A percentile compares a stretch with the other conserved stretches of the same genome.
Conservation (phyloP, 148 eudicot species). For the Polygonum aviculare region DNA sequence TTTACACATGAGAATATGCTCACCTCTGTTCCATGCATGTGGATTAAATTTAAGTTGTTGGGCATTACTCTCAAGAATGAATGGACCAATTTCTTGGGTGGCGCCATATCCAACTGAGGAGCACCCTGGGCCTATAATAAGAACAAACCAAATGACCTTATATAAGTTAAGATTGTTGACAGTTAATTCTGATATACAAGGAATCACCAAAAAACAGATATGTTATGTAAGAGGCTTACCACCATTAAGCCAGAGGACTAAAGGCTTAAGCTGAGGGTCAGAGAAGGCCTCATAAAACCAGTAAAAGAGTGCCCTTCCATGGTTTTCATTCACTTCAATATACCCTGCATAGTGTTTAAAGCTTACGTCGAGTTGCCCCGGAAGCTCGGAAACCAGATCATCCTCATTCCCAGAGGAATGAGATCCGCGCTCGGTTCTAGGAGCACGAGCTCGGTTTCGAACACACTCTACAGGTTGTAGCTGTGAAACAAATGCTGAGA, state of each 20-base stretch:
- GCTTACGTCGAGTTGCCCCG: constrained; percentile 58
- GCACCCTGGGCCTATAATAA: constrained; percentile 75
- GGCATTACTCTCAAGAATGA: constrained; percentile 44
- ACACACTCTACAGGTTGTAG: neutral
- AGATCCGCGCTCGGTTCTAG: constrained; percentile 14
- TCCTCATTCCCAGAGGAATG: constrained; percentile 16
- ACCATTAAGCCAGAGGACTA: constrained; percentile 87
- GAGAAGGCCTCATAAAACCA: constrained; percentile 78
- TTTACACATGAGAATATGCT: neutral
- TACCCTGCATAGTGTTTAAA: constrained; percentile 72
- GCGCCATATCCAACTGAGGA: constrained; percentile 98
- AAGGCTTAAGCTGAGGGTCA: constrained; percentile 48
- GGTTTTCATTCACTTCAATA: constrained; percentile 40
- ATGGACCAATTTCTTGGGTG: constrained; percentile 95
- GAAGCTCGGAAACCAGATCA: constrained; percentile 61
- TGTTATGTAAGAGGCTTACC: constrained; percentile 25
- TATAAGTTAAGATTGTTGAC: neutral
- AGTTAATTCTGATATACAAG: neutral
- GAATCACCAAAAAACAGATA: neutral
- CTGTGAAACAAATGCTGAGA: neutral
- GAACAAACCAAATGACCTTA: neutral
- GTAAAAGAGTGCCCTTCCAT: constrained; percentile 66
- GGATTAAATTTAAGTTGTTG: constrained; percentile 51
- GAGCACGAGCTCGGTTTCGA: neutral
- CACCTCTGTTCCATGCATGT: constrained; percentile 79